Evolutionary conservation across 108 stramenopile genomes (phyloP), one percentile per base, ranked within the genome.

Genomic region (Epithemia pelagica): DNA sequence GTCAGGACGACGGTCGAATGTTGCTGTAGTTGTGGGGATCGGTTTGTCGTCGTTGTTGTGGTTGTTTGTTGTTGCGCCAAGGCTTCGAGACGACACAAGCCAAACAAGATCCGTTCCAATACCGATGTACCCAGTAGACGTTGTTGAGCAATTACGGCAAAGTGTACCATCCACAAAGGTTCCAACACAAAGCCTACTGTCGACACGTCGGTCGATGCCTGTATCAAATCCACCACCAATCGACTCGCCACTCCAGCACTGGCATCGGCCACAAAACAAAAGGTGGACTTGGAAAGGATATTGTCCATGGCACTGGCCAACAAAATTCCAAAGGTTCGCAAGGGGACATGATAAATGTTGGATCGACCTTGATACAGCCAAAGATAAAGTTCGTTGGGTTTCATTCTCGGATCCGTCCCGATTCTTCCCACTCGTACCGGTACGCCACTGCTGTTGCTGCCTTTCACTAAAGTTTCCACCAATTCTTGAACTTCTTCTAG

Each of bases 191-290:
- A 18, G 23, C 24, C 51, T 5, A 71, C 78, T n/a, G 65, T 77
- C 1, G 55, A 46, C 37, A 5, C 37, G 5, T 46, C 15, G 21
- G 73, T 70, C 28, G 74, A 59, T 58, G 58, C 60, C 60, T 64
- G 59, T 27, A 82, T 53, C 24, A 82, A 29, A 46, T 73, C 54
- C 54, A 66, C 71, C 29, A 82, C 22, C 27, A 82, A 18, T 30
- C 27, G 52, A 33, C 55, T 69, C 19, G 66, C 81, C 58, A 67
- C 55, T 52, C 74, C 74, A 18, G 75, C 64, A 32, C 68, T 70
- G 20, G 89, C 92, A 84, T 93, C 92, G n/a, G 87, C 86, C 19
- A 90, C 78, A 66, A 93, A 90, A 64, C 80, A 92, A 54, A 78
- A 54, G 5, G 80, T 68, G 23, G 72, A 74, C 1, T 69, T 61